A percentile compares a stretch with the other conserved stretches of the same genome.
These are phyloP conservation scores for Pichia sp. DNA, from an alignment of 1,139 yeast species.

Conservation along the genomic window DNA sequence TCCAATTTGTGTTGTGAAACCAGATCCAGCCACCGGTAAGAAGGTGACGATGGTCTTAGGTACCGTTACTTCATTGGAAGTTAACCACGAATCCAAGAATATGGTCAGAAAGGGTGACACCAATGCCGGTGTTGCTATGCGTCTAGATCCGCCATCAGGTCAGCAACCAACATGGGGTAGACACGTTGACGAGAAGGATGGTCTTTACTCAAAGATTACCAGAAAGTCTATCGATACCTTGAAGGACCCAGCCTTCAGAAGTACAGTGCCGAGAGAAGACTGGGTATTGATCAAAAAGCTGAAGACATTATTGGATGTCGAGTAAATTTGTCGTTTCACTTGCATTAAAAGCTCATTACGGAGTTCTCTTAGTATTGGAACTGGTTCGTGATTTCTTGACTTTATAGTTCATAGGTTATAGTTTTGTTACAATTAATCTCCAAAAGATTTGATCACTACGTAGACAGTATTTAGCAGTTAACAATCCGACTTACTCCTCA, in stretches of 20 bases:
- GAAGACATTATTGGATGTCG: constrained; percentile 77
- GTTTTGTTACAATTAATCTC: no score
- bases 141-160: constrained; percentile 86
- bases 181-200: constrained; percentile 92
- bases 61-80: constrained; percentile 82
- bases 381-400: no score
- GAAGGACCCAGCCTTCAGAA: constrained; percentile 97
- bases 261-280: constrained; percentile 87
- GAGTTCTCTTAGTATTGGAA: no score
- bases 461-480: no score
- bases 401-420: no score
- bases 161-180: constrained; percentile 99
- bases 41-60: constrained; percentile 73
- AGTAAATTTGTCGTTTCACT: constrained; percentile 6
- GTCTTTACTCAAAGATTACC: constrained; percentile 76
- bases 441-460: no score
- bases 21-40: constrained; percentile 77
- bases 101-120: constrained; percentile 91
- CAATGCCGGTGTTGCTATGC: constrained; percentile 97
- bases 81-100: constrained; percentile 80
- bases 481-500: constrained; percentile 15
- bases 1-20: constrained; percentile 90
- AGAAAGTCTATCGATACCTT: constrained; percentile 93
- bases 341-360: no score
- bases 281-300: constrained; percentile 88